These are phyloP conservation scores for Phytophthora sp. DNA, from an alignment of 352 stramenopile genomes.

Conservation along the genomic window DNA sequence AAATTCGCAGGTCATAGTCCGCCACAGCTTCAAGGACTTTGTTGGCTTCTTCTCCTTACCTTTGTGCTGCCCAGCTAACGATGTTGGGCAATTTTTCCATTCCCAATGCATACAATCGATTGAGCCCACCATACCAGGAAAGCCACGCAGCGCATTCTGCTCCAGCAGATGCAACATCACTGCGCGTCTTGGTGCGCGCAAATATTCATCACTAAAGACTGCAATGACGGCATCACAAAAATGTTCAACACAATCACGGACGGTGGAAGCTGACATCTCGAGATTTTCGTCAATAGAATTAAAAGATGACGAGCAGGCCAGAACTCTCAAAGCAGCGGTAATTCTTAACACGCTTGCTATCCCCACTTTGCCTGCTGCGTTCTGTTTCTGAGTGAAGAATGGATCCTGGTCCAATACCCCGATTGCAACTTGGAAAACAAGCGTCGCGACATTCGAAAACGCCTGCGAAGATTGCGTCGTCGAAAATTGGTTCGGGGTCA, in stretches of 20 bases:
- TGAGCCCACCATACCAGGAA: slow-evolving; percentile 9
- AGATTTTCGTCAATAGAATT: not conserved
- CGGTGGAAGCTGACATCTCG: not conserved
- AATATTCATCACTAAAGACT: not conserved
- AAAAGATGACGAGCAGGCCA: not conserved
- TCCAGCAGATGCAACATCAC: no score
- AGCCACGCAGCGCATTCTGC: not conserved
- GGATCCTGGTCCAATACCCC: not conserved
- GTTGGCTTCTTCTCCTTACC: slow-evolving; percentile 23
- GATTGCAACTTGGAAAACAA: not conserved
- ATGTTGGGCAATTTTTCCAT: slow-evolving; percentile 2
- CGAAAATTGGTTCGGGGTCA: not conserved
- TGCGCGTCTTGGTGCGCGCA: not conserved
- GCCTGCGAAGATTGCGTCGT: not conserved
- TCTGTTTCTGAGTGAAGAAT: not conserved
- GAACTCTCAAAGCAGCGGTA: not conserved
- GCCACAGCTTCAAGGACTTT: slow-evolving; percentile 23
- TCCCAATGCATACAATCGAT: slow-evolving; percentile 11
- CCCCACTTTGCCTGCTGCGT: no score
- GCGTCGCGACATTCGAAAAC: not conserved
- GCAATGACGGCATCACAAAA: not conserved
- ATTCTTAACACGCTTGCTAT: not conserved
- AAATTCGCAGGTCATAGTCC: slow-evolving; percentile 19
- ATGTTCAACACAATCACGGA: not conserved
- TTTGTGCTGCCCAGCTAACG: not conserved